Conservation (phyloP, 2,329 filamentous ascomycete genomes). For the Apiospora phragmitis region DNA sequence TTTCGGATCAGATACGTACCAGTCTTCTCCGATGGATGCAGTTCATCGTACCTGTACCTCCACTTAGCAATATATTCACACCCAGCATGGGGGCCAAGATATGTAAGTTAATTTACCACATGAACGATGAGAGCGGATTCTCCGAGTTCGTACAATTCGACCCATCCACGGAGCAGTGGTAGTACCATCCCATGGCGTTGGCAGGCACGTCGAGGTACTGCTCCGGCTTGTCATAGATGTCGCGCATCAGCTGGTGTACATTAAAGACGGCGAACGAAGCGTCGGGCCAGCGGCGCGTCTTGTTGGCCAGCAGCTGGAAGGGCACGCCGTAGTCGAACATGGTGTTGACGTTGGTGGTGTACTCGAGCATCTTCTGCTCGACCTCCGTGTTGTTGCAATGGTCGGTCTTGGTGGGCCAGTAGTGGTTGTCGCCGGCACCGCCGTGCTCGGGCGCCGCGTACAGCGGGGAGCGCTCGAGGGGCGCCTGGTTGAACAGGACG, state of each 20-base stretch:
- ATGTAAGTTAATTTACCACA: constrained; percentile 54
- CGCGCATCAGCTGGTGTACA: constrained; percentile 62
- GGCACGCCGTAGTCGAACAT: constrained; percentile 51
- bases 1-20: constrained; percentile 40
- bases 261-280: constrained; percentile 68
- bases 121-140: constrained; percentile 56
- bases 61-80: constrained; percentile 10
- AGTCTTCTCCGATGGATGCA: constrained; percentile 70
- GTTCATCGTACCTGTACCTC: constrained; percentile 55
- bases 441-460: constrained; percentile 55
- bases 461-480: constrained; percentile 66
- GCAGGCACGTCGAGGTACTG: constrained; percentile 63
- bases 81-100: background rate
- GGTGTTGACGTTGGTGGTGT: constrained; percentile 50
- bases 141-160: constrained; percentile 38
- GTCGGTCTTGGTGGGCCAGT: constrained; percentile 46
- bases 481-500: constrained; percentile 69
- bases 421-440: constrained; percentile 41
- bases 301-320: constrained; percentile 42
- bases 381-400: constrained; percentile 48
- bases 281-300: constrained; percentile 48
- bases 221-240: constrained; percentile 63
- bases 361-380: constrained; percentile 49
- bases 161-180: constrained; percentile 46
- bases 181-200: constrained; percentile 60